phyloP scores from a whole-genome alignment of 2,329 filamentous ascomycete genomes.

The Lasiodiplodia gonubiensis region DNA sequence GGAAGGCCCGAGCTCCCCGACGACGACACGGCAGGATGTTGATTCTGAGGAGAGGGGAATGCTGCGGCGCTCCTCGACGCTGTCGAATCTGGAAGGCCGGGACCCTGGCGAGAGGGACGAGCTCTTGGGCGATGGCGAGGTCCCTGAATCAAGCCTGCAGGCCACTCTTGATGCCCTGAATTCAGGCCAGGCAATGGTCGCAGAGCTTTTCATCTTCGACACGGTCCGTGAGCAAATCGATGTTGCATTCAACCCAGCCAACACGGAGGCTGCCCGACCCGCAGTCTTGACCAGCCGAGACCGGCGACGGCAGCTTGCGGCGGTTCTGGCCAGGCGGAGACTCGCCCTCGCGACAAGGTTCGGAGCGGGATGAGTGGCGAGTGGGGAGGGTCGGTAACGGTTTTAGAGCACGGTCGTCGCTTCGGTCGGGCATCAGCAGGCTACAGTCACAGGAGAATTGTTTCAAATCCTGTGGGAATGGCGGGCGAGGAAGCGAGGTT shows the following conservation, averaged over 20 bases:
- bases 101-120: conserved; percentile 12
- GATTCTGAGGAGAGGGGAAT: conserved; percentile 66
- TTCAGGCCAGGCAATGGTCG: conserved; percentile 54
- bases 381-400: not conserved
- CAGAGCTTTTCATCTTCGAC: conserved; percentile 50
- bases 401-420: conserved; percentile 7
- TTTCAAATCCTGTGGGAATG: conserved; percentile 16
- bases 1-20: not conserved
- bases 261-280: conserved; percentile 2
- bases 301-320: conserved; percentile 14
- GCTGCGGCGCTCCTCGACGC: conserved; percentile 42
- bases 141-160: conserved; percentile 32
- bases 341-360: conserved; percentile 20
- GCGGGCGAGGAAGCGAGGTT: conserved; percentile 9
- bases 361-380: conserved; percentile 19
- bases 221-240: conserved; percentile 49
- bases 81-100: conserved; percentile 4
- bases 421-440: not conserved
- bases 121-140: conserved; percentile 24
- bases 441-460: not conserved
- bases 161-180: conserved; percentile 53
- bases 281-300: conserved; percentile 5
- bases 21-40: conserved; percentile 53
- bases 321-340: conserved; percentile 15
- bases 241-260: conserved; percentile 19